Evolutionary conservation across 108 stramenopile species (phyloP).

Genomic region (Fragilaria crotonensis): DNA sequence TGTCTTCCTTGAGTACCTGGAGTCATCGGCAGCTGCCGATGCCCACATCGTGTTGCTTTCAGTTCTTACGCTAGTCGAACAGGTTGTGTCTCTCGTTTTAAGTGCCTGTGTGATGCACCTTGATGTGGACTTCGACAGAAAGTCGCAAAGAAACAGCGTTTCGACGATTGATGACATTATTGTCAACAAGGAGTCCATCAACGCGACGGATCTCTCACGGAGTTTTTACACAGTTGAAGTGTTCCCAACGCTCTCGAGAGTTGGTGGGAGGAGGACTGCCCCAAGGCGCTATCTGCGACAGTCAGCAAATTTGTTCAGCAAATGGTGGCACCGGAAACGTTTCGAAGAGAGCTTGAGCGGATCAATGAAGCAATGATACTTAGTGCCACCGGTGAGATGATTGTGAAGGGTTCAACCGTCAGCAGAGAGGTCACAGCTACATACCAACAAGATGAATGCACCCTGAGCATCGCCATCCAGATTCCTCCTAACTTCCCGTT

Average conservation of each 20-base stretch:
- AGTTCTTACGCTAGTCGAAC: slow-evolving; percentile 36
- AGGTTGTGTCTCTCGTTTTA: not conserved
- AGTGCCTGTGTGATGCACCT: slow-evolving; percentile 20
- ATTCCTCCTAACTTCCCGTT: slow-evolving; percentile 75
- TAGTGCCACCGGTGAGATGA: slow-evolving; percentile 62
- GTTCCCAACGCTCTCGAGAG: slow-evolving; percentile 65
- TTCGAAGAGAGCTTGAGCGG: slow-evolving; percentile 51
- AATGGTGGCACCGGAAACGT: slow-evolving; percentile 60
- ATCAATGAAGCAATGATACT: slow-evolving; percentile 38
- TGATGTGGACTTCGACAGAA: slow-evolving; percentile 4
- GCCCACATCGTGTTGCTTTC: slow-evolving; percentile 53
- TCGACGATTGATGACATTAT: slow-evolving; percentile 6
- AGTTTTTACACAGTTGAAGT: slow-evolving; percentile 67
- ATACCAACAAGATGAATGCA: slow-evolving; percentile 84
- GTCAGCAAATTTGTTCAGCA: slow-evolving; percentile 62
- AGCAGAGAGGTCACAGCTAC: slow-evolving; percentile 71
- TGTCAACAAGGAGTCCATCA: slow-evolving; percentile 11
- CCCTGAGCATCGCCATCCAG: slow-evolving; percentile 58
- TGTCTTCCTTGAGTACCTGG: slow-evolving; percentile 37
- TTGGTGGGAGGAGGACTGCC: slow-evolving; percentile 79
- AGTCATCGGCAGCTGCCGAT: slow-evolving; percentile 43
- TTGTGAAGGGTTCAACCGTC: slow-evolving; percentile 53
- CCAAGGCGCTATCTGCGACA: slow-evolving; percentile 35
- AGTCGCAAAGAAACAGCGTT: slow-evolving; percentile 11
- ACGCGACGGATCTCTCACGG: slow-evolving; percentile 40